Evolutionary conservation across 2,329 filamentous ascomycete species (phyloP).

Genomic region (Periglandula ipomoeae): DNA sequence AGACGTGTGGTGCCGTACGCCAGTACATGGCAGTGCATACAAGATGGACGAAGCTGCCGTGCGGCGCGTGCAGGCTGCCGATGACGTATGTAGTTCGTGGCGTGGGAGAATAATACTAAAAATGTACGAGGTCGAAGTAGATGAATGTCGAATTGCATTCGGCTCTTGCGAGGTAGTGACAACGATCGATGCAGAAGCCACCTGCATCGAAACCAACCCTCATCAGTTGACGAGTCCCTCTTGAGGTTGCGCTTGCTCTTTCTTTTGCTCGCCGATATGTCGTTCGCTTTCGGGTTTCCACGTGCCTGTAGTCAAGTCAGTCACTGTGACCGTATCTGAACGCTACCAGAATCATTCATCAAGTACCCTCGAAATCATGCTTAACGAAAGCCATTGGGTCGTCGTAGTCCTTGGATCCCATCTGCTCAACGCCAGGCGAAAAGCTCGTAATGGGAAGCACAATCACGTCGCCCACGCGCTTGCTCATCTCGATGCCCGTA

Average conservation of each 20-base stretch:
- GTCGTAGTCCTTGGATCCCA: slow-evolving; percentile 80
- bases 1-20: background rate
- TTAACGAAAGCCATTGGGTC: slow-evolving; percentile 97
- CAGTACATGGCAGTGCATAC: background rate
- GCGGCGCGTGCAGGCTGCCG: too few relatives aligned
- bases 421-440: slow-evolving; percentile 87
- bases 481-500: slow-evolving; percentile 72
- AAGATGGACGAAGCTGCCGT: background rate
- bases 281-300: slow-evolving; percentile 68
- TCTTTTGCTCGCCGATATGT: slow-evolving; percentile 49
- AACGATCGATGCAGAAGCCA: too few relatives aligned
- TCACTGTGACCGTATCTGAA: too few relatives aligned
- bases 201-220: background rate
- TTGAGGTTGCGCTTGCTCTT: slow-evolving; percentile 7
- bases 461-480: slow-evolving; percentile 87
- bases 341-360: too few relatives aligned
- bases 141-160: too few relatives aligned
- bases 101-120: background rate
- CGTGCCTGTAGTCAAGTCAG: slow-evolving; percentile 40
- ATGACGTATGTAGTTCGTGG: too few relatives aligned
- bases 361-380: slow-evolving; percentile 86
- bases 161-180: too few relatives aligned
- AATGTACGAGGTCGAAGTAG: background rate
- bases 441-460: slow-evolving; percentile 95
- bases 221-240: background rate